phyloP scores from a whole-genome alignment of 2,329 filamentous ascomycete genomes.

The Zymoseptoria passerinii region DNA sequence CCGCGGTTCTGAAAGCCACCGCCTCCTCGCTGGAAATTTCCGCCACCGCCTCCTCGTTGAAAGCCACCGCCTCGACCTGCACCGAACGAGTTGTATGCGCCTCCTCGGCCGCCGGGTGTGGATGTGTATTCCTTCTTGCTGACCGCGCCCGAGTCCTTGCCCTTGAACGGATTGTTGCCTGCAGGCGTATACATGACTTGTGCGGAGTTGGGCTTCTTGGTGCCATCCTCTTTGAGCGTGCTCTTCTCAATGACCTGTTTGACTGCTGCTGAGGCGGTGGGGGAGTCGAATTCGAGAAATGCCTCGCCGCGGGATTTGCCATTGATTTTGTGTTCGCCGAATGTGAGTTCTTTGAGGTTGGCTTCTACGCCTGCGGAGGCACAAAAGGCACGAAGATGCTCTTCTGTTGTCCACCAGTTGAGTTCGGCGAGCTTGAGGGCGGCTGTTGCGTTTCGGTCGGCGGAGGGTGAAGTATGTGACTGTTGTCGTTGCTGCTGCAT shows the following conservation, averaged over 20 bases:
- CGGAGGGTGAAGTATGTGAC: conserved; percentile 63
- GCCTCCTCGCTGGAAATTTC: conserved; percentile 23
- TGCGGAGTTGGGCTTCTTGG: conserved; percentile 61
- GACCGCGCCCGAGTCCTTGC: conserved; percentile 42
- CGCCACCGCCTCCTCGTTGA: conserved; percentile 18
- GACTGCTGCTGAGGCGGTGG: conserved; percentile 74
- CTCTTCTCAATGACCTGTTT: conserved; percentile 67
- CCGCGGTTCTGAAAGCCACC: conserved; percentile 25
- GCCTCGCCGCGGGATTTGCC: conserved; percentile 94
- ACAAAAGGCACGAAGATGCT: conserved; percentile 79
- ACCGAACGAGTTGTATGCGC: conserved; percentile 24
- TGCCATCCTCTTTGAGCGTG: conserved; percentile 11
- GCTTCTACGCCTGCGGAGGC: conserved; percentile 65
- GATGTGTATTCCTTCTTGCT: conserved; percentile 29
- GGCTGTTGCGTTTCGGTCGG: conserved; percentile 53
- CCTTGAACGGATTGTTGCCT: conserved; percentile 16
- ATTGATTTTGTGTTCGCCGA: conserved; percentile 98
- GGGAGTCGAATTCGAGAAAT: conserved; percentile 75
- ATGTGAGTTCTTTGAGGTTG: conserved; percentile 85
- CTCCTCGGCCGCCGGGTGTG: conserved; percentile 5
- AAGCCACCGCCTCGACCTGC: conserved; percentile 46
- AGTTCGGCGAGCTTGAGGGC: conserved; percentile 83
- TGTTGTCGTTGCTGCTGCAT: conserved; percentile 59
- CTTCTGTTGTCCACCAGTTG: conserved; percentile 95
- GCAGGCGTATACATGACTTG: conserved; percentile 38